Percentiles rank a stretch among this genome's conserved stretches.
Conservation (phyloP, 78 protist genomes). For the Parvularia atlantis region DNA sequence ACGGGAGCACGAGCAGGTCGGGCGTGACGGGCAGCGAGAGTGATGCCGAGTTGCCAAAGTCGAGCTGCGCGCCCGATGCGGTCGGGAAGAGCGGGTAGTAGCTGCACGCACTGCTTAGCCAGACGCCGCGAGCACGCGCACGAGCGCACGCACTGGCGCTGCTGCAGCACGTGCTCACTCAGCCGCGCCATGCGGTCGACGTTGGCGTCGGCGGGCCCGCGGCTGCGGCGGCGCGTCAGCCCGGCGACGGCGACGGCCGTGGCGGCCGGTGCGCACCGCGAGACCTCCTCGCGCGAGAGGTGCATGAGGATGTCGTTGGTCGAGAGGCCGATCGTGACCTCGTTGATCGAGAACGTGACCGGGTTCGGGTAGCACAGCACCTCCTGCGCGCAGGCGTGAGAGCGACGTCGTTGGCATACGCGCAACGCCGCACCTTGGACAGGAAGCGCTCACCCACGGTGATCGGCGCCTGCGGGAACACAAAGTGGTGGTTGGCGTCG, state of each 20-base stretch:
- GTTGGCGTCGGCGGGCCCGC: background rate
- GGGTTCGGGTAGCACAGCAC: conserved; percentile 6
- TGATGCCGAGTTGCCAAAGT: background rate
- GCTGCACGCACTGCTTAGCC: background rate
- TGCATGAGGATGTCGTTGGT: conserved; percentile 5
- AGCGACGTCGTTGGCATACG: background rate
- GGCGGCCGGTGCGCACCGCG: no score
- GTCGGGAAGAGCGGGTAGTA: conserved; percentile 25
- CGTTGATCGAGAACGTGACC: conserved; percentile 3
- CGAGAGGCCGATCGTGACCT: conserved; percentile 3
- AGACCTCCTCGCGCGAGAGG: conserved; percentile 5
- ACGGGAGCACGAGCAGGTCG: conserved; percentile 20
- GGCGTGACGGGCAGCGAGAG: conserved; percentile 8
- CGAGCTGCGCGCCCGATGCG: background rate
- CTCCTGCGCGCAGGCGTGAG: background rate
- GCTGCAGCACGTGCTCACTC: background rate
- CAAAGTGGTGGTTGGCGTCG: conserved; percentile 27
- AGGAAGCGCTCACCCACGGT: background rate
- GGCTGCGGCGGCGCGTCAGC: no score
- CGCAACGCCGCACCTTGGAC: background rate
- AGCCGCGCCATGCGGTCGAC: conserved; percentile 7
- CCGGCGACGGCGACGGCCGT: no score
- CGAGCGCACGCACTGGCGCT: conserved; percentile 1
- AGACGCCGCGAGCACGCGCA: background rate
- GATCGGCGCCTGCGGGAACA: conserved; percentile 52